Evolutionary conservation across 768 basidiomycete species (phyloP), one percentile per base, ranked within the genome.

Genomic region (Termitomyces sp.): DNA sequence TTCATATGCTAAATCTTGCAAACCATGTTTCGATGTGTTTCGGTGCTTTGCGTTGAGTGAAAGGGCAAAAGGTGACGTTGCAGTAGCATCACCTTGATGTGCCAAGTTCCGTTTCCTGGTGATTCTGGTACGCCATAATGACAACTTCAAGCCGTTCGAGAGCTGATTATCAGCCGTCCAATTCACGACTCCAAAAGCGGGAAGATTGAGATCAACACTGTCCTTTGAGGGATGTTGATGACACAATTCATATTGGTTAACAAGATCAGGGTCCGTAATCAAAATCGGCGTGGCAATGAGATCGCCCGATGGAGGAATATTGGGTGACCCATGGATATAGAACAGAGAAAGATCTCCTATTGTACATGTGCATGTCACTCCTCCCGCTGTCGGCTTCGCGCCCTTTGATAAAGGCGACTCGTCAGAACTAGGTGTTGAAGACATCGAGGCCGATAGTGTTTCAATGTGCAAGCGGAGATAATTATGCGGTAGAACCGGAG

Each of bases 231-330:
- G 80, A 52, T 81, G 79, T 39, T 63, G 45, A 62, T 82, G 81
- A 6, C 56, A 54, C 18, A 65, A 49, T 33, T 75, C 59, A 66
- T 89, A 88, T 56, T 89, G 88, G 6, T 68, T 69, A 13, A 74
- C 65, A 16, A 95, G 79, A 57, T 82, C 69, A n/a, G 76, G 77
- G 63, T 95, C 94, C 10, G 84, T 85, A 45, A 94, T 79, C 16
- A 96, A 63, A 41, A 96, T 69, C 12, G 93, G 93, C 13, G 79
- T 76, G 23, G 84, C 80, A 18, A 61, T 56, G 43, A 74, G 50
- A 20, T 63, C 63, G 7, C 54, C 23, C 35, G 57, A 61, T 35
- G 56, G 32, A 10, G 39, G 23, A 15, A 22, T n/a, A 41, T 45
- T 53, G 39, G 49, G 29, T 25, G 39, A 52, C 53, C 52, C 52